A percentile compares a stretch with the other conserved stretches of the same genome.
Conservation (phyloP, 352 stramenopile genomes). For the Globisporangium irregulare region DNA sequence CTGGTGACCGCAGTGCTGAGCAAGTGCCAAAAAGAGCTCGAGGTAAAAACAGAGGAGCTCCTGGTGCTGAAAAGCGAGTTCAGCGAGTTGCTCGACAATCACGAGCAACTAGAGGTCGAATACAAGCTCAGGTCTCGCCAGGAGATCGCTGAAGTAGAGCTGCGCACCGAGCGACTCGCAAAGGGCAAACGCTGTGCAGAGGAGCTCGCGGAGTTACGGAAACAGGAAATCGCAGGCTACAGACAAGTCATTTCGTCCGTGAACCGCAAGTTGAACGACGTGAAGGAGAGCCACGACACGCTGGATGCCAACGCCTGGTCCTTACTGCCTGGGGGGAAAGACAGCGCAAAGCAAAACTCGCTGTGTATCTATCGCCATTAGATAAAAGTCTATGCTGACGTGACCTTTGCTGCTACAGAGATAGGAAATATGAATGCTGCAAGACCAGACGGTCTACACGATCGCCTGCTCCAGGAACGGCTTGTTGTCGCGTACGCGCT, state of each 20-base stretch:
- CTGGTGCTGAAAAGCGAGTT: slow-evolving; percentile 63
- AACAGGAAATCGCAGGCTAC: slow-evolving; percentile 55
- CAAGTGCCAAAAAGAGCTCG: slow-evolving; percentile 35
- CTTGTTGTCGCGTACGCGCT: slow-evolving; percentile 66
- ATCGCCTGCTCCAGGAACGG: slow-evolving; percentile 76
- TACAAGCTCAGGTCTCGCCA: slow-evolving; percentile 41
- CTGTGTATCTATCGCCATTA: slow-evolving; percentile 71
- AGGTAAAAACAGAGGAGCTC: slow-evolving; percentile 44
- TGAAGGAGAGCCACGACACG: slow-evolving; percentile 33
- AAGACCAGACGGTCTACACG: slow-evolving; percentile 33
- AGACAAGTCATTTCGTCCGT: slow-evolving; percentile 63
- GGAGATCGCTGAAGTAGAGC: slow-evolving; percentile 33
- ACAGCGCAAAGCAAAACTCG: slow-evolving; percentile 25
- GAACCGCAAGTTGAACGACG: slow-evolving; percentile 55
- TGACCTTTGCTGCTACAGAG: neutral
- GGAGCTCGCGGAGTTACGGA: slow-evolving; percentile 46
- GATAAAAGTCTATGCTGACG: neutral
- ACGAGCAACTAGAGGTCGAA: slow-evolving; percentile 34
- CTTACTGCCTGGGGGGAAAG: slow-evolving; percentile 10
- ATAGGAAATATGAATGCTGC: neutral
- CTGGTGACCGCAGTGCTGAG: slow-evolving; percentile 27
- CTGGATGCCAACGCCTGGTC: slow-evolving; percentile 30
- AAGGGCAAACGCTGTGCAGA: slow-evolving; percentile 44
- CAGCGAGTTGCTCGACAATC: slow-evolving; percentile 54
- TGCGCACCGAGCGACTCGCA: slow-evolving; percentile 35